phyloP scores from a whole-genome alignment of 805 yeast genomes.

The Candida ponderosae region DNA sequence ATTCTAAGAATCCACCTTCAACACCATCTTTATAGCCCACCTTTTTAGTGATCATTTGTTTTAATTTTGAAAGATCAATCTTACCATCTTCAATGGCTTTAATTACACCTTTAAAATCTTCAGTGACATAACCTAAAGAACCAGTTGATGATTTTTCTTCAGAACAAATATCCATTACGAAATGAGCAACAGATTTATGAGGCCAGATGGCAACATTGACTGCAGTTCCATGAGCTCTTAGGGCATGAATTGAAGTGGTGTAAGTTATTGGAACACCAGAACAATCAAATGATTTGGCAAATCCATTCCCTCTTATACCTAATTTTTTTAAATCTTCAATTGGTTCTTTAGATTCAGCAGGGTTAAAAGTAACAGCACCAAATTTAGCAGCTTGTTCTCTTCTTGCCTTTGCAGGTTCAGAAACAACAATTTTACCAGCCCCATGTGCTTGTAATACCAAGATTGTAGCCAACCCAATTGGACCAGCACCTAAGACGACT shows the following conservation, averaged over 20 bases:
- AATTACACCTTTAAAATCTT: conserved; percentile 37
- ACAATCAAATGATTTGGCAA: conserved; percentile 45
- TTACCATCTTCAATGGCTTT: conserved; percentile 29
- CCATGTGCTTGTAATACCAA: conserved; percentile 43
- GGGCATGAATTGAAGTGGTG: conserved; percentile 30
- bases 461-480: conserved; percentile 54
- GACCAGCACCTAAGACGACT: conserved; percentile 53
- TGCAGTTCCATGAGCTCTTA: conserved; percentile 35
- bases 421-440: conserved; percentile 44
- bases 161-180: conserved; percentile 37
- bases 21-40: conserved; percentile 32
- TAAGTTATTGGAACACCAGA: conserved; percentile 43
- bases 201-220: conserved; percentile 45
- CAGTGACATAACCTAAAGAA: conserved; percentile 35
- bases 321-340: conserved; percentile 24
- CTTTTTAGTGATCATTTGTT: conserved; percentile 30
- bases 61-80: conserved; percentile 27
- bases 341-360: conserved; percentile 24
- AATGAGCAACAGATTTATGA: conserved; percentile 33
- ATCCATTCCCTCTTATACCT: conserved; percentile 35
- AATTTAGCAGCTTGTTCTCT: conserved; percentile 46
- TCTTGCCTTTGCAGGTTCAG: conserved; percentile 56
- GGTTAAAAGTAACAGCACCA: conserved; percentile 39
- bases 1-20: conserved; percentile 32
- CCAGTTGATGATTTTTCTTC: conserved; percentile 37